Conservation (phyloP, 345 rosid genomes). For the Citrus unshiu region DNA sequence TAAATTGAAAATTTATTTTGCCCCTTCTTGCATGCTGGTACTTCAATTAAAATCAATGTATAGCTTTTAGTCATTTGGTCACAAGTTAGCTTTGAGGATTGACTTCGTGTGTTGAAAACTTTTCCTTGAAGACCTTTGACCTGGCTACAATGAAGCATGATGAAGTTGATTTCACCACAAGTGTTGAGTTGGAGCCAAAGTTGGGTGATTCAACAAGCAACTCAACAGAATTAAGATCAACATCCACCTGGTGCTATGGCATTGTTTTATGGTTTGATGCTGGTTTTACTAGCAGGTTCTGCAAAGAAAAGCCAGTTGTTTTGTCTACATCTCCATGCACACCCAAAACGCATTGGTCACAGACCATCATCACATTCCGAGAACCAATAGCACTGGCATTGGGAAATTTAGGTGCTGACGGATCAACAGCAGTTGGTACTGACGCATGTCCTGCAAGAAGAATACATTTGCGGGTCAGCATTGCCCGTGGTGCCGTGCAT, state of each 20-base stretch:
- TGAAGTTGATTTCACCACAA: slow-evolving; percentile 92
- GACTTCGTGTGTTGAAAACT: neutral
- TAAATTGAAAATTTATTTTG: neutral
- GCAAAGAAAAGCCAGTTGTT: slow-evolving; percentile 72
- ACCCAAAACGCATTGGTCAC: slow-evolving; percentile 89
- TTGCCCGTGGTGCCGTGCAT: slow-evolving; percentile 68
- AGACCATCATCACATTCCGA: slow-evolving; percentile 73
- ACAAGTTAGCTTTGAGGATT: slow-evolving; percentile 14
- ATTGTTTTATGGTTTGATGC: slow-evolving; percentile 89
- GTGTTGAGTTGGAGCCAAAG: slow-evolving; percentile 39
- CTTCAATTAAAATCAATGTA: neutral
- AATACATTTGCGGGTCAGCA: slow-evolving; percentile 68
- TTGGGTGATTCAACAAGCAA: slow-evolving; percentile 9
- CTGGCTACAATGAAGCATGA: slow-evolving; percentile 76
- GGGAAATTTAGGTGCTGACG: slow-evolving; percentile 22
- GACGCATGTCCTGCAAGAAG: slow-evolving; percentile 56
- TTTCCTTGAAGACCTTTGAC: slow-evolving; percentile 63
- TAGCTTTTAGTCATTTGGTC: neutral
- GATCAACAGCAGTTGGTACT: slow-evolving; percentile 45
- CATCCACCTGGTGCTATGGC: slow-evolving; percentile 61
- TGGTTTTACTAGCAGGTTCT: slow-evolving; percentile 80
- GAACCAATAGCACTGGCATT: slow-evolving; percentile 68
- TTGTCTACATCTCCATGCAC: slow-evolving; percentile 85
- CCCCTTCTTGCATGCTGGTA: neutral
- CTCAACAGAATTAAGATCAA: slow-evolving; percentile 12